Conservation (phyloP, 1,284 basidiomycete genomes). For the Ganoderma multipileum region DNA sequence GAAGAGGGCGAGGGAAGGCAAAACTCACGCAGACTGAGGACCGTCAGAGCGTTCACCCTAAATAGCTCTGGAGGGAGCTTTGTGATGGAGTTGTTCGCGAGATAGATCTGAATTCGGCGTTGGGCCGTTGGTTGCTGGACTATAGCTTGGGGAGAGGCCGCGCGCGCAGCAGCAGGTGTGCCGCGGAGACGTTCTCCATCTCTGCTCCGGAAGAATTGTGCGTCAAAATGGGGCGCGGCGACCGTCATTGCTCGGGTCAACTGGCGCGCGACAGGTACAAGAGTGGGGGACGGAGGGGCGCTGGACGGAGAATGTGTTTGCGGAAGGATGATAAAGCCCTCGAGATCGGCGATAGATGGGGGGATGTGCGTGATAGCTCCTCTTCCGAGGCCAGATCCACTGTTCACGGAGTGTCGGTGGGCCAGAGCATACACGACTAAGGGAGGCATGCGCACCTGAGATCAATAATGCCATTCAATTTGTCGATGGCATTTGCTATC, state of each 20-base stretch:
- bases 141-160: conserved; percentile 23
- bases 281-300: conserved; percentile 25
- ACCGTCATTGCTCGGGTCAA: conserved; percentile 25
- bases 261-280: conserved; percentile 9
- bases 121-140: conserved; percentile 6
- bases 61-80: conserved; percentile 61
- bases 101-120: conserved; percentile 25
- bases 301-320: conserved; percentile 21
- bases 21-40: conserved; percentile 62
- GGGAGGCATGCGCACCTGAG: conserved; percentile 27
- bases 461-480: conserved; percentile 29
- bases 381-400: conserved; percentile 23
- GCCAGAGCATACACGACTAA: neutral
- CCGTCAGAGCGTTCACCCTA: conserved; percentile 54
- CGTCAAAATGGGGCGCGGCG: conserved; percentile 25
- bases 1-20: neutral
- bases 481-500: conserved; percentile 33
- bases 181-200: conserved; percentile 22
- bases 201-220: conserved; percentile 19
- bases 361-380: conserved; percentile 49
- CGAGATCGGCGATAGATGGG: conserved; percentile 48
- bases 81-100: conserved; percentile 51
- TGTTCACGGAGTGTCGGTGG: neutral
- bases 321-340: conserved; percentile 46
- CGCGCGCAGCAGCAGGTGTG: conserved; percentile 25